Evolutionary conservation across 108 stramenopile species (phyloP).

Genomic region (Nitzschia sp.): DNA sequence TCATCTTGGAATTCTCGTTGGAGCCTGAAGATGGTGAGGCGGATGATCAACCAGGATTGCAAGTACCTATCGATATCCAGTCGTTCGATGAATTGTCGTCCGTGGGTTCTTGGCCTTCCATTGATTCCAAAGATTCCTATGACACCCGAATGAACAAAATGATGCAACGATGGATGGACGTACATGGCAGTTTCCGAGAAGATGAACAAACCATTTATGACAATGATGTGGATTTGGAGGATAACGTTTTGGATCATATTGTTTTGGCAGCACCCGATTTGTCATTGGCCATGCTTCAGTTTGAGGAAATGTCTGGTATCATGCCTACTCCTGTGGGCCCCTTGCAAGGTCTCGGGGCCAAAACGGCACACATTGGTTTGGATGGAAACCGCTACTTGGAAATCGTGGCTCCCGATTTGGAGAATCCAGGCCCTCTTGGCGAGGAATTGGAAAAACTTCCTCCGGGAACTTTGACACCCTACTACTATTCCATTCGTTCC

Average conservation of each 20-base stretch:
- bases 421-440: constrained; percentile 25
- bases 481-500: constrained; percentile 32
- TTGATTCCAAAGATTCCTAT: constrained; percentile 29
- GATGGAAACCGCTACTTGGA: constrained; percentile 27
- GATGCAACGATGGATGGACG: constrained; percentile 36
- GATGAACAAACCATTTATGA: constrained; percentile 11
- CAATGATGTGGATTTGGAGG: constrained; percentile 26
- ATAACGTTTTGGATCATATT: constrained; percentile 34
- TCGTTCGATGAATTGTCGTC: constrained; percentile 28
- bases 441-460: constrained; percentile 3
- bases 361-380: constrained; percentile 28
- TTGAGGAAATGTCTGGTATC: constrained; percentile 29
- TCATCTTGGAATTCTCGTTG: constrained; percentile 22
- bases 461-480: constrained; percentile 14
- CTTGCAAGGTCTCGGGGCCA: constrained; percentile 27
- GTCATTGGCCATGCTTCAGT: constrained; percentile 21
- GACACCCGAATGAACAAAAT: constrained; percentile 35
- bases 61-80: constrained; percentile 24
- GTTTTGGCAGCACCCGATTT: constrained; percentile 31
- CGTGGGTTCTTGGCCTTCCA: constrained; percentile 26
- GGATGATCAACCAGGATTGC: constrained; percentile 16
- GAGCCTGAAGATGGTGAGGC: constrained; percentile 4
- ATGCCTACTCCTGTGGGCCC: constrained; percentile 15
- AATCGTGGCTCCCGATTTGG: constrained; percentile 28
- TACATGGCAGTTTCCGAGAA: constrained; percentile 18